Evolutionary conservation across 768 basidiomycete species (phyloP), one percentile per base, ranked within the genome.

Genomic region (Tricholoma flavovirens): DNA sequence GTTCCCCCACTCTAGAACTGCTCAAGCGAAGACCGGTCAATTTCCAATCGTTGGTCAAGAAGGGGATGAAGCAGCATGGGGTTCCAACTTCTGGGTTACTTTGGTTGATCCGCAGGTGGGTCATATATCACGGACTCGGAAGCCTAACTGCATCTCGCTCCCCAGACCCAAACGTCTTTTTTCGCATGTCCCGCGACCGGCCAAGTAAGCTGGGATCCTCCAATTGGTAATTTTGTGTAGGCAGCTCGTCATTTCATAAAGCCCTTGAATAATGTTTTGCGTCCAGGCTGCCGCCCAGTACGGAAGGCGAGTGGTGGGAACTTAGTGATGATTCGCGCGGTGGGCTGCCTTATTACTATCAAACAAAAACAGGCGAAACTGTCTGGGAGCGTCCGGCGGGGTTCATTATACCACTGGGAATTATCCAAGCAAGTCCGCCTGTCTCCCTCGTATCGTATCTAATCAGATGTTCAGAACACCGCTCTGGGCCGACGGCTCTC

Each of bases 221-320:
- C 94, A 19, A 80, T 86, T 21, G 93, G 93, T 7, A 86, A 88
- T 55, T 93, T 93, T 69, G 86, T 96, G 88, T 92, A 72, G 69
- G 84, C 15, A 49, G 22, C n/a, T 30, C 6, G 75, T 33, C 40
- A 53, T 45, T 49, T 30, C 30, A 49, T 40, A 56, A n/a, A 19
- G 8, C 38, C 46, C 62, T 65, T 57, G 29, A 59, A 14, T 54
- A 43, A 58, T 59, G 66, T 35, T 60, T 43, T 51, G 54, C 40
- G 26, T 66, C 5, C 62, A 93, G 91, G 49, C 75, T 95, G 45
- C 94, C 94, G 48, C 88, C 91, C 5, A 88, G 78, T 61, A 78
- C 82, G 4, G 84, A 90, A 43, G 93, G 94, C 40, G 93, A 96
- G 68, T 97, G 94, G 93, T 98, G 94, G 94, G 94, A 97, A 70